Evolutionary conservation across 1,284 basidiomycete genomes (phyloP).

Genomic region (Ustilago xerochloae): DNA sequence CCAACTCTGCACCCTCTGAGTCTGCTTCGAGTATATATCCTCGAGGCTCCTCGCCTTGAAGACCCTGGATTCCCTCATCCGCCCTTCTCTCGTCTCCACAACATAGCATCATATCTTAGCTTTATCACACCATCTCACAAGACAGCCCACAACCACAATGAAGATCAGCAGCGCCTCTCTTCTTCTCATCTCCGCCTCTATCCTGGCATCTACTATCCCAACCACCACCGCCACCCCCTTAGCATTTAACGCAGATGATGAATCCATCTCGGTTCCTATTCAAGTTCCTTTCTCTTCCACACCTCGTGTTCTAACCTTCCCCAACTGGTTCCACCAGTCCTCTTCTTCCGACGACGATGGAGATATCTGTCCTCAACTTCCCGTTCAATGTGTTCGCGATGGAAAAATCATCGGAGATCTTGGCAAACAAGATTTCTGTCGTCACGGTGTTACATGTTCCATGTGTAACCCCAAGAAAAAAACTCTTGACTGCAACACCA

Average conservation of each 20-base stretch:
- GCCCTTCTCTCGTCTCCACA: conserved; percentile 2
- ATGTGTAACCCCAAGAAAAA: conserved; percentile 45
- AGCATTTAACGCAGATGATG: conserved; percentile 34
- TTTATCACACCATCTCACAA: background rate
- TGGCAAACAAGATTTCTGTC: conserved; percentile 42
- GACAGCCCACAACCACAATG: conserved; percentile 11
- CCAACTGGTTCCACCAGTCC: conserved; percentile 40
- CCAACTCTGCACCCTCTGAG: background rate
- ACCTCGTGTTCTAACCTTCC: conserved; percentile 32
- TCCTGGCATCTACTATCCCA: conserved; percentile 6
- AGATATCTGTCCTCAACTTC: conserved; percentile 45
- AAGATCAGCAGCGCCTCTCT: conserved; percentile 28
- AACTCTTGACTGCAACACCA: conserved; percentile 50
- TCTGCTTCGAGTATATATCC: background rate
- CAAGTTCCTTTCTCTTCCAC: conserved; percentile 42
- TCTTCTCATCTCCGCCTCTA: conserved; percentile 26
- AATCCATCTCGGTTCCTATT: conserved; percentile 44
- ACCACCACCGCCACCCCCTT: conserved; percentile 22
- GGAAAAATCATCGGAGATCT: conserved; percentile 48
- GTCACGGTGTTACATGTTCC: conserved; percentile 29
- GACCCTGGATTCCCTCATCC: background rate
- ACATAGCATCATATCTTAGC: background rate
- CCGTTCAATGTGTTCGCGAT: conserved; percentile 41
- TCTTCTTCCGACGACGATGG: conserved; percentile 24
- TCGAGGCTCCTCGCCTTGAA: background rate